Conservation (phyloP, 768 basidiomycete genomes). For the Pleurotus giganteus region DNA sequence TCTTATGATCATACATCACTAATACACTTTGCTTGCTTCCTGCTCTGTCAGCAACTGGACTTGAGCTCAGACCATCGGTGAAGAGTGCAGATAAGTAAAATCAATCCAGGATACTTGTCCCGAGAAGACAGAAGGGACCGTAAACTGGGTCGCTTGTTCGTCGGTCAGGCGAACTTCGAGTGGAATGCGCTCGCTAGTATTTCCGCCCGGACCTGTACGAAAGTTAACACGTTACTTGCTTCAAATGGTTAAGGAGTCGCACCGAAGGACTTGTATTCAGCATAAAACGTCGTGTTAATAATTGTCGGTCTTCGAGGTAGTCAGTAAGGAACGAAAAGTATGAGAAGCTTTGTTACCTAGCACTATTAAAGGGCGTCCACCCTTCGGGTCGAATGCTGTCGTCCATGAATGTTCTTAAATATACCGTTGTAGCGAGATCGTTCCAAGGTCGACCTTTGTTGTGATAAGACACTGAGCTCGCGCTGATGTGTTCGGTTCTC, state of each 20-base stretch:
- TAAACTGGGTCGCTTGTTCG: conserved; percentile 38
- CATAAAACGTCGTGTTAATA: conserved; percentile 54
- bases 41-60: no score
- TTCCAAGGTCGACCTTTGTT: conserved; percentile 58
- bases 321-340: no score
- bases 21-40: no score
- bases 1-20: no score
- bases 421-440: conserved; percentile 52
- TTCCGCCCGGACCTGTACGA: conserved; percentile 54
- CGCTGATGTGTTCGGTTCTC: background rate
- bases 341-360: no score
- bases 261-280: conserved; percentile 57
- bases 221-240: background rate
- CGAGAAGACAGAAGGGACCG: conserved; percentile 48
- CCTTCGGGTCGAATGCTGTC: conserved; percentile 48
- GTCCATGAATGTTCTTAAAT: conserved; percentile 56
- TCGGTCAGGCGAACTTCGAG: conserved; percentile 46
- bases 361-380: conserved; percentile 46
- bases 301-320: conserved; percentile 40
- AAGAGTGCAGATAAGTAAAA: conserved; percentile 30
- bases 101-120: conserved; percentile 58
- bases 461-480: background rate
- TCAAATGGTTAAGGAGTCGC: background rate
- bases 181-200: conserved; percentile 38
- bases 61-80: background rate